A percentile compares a stretch with the other conserved stretches of the same genome.
Conservation (phyloP, 2,329 filamentous ascomycete genomes). For the Fusarium protoensiforme region DNA sequence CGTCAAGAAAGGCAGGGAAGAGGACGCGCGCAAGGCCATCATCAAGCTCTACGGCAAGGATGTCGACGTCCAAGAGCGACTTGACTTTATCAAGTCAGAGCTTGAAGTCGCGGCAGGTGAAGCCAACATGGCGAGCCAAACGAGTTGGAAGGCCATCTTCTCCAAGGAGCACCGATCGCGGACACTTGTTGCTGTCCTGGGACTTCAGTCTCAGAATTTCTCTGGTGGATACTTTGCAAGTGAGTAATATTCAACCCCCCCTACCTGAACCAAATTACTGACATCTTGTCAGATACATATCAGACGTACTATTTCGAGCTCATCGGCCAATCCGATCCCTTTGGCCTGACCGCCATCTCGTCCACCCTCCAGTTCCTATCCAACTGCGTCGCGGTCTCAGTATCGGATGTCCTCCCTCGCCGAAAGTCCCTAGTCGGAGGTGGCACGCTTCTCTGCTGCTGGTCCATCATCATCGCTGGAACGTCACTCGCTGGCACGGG, state of each 20-base stretch:
- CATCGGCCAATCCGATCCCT: conserved; percentile 44
- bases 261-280: background rate
- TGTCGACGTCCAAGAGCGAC: conserved; percentile 36
- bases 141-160: conserved; percentile 45
- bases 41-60: conserved; percentile 37
- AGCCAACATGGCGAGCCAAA: conserved; percentile 38
- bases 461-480: conserved; percentile 43
- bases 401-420: conserved; percentile 42
- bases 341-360: conserved; percentile 44
- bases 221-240: conserved; percentile 46
- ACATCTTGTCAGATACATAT: conserved; percentile 36
- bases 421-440: conserved; percentile 42
- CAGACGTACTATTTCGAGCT: conserved; percentile 47
- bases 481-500: conserved; percentile 32
- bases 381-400: conserved; percentile 38
- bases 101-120: conserved; percentile 40
- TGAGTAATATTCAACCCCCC: conserved; percentile 1
- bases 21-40: conserved; percentile 43
- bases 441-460: conserved; percentile 39
- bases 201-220: conserved; percentile 44
- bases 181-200: conserved; percentile 41
- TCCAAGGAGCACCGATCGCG: conserved; percentile 43
- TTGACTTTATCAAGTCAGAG: conserved; percentile 42
- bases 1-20: conserved; percentile 42
- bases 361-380: conserved; percentile 44